Conservation (phyloP, 352 stramenopile genomes). For the Phytophthora podocarpi region DNA sequence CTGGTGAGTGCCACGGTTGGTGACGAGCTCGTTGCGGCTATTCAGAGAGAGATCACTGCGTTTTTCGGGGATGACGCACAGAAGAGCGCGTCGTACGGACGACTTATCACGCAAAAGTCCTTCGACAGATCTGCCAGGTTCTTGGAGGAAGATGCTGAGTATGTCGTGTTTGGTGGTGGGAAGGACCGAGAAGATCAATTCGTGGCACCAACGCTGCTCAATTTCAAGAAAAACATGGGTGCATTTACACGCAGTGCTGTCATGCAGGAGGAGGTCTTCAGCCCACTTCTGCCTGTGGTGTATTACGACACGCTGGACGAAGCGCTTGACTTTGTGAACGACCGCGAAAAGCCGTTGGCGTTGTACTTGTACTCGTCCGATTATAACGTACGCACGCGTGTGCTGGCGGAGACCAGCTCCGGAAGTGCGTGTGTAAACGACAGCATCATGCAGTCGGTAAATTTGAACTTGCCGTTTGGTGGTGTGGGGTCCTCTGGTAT, state of each 20-base stretch:
- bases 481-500: slow-evolving; percentile 82
- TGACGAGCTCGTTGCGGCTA: slow-evolving; percentile 49
- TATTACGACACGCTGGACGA: slow-evolving; percentile 63
- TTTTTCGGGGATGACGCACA: slow-evolving; percentile 71
- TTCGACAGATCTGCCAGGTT: slow-evolving; percentile 58
- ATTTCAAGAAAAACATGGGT: slow-evolving; percentile 72
- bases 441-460: slow-evolving; percentile 72
- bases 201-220: slow-evolving; percentile 90
- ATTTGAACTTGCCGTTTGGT: slow-evolving; percentile 77
- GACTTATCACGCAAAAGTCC: slow-evolving; percentile 69
- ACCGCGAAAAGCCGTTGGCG: slow-evolving; percentile 75
- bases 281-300: slow-evolving; percentile 93
- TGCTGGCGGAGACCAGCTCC: slow-evolving; percentile 50
- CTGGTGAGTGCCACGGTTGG: slow-evolving; percentile 81
- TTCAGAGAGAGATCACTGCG: slow-evolving; percentile 41
- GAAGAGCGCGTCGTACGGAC: slow-evolving; percentile 48
- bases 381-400: slow-evolving; percentile 34
- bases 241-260: slow-evolving; percentile 58
- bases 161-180: slow-evolving; percentile 62
- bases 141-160: slow-evolving; percentile 61
- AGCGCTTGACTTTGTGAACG: slow-evolving; percentile 51
- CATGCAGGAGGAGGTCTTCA: slow-evolving; percentile 97
- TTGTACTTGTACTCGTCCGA: slow-evolving; percentile 86
- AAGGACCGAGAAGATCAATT: slow-evolving; percentile 75
- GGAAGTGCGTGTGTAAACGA: slow-evolving; percentile 83